Base-by-base conservation (phyloP, 306 rosid species). In the Gastrolobium villosum region DNA sequence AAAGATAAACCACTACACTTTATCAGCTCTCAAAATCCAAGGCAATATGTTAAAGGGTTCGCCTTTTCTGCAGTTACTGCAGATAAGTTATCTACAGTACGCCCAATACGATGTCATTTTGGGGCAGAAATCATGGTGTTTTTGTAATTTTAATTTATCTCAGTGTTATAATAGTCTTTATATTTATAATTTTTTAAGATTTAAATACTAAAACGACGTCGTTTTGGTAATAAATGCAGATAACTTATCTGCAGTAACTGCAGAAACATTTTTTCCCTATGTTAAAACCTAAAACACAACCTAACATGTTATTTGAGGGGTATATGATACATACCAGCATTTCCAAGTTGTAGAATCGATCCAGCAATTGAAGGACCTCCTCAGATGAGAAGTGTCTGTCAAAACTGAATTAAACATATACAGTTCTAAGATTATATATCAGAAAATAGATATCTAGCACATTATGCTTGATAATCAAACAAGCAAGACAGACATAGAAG, bases 301-400 rank as follows among this genome's bases (percentile, higher is more conserved):
- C 9, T 15, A 79, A 28, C 10, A 56, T 59, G 31, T 43, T 43
- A 53, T 14, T n/a, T 43, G 11, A 76, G 7, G 40, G 28, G 28
- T 30, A 39, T 39, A 28, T 44, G 48, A 40, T 32, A 37, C 61
- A 44, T 86, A 92, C 97, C 97, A 92, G 86, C 90, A 88, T 83
- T 76, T 92, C 94, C 67, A 92, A 45, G 84, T 92, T 89, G 85
- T 89, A 92, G 89, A 92, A 89, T 7, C 94, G 91, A 88, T 92
- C 94, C 75, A 92, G 81, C 88, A 92, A 70, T 72, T 89, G 94
- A 6, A 92, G 88, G 81, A 89, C 90, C 86, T 92, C 97, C 14
- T 89, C 97, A 0, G 97, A 76, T 37, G 97, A 85, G 84, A 92
- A 92, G 54, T 80, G 79, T 35, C 93, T 68, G 75, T 84, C 93